phyloP scores from a whole-genome alignment of 805 yeast species.

The Ogataea haglerorum region DNA sequence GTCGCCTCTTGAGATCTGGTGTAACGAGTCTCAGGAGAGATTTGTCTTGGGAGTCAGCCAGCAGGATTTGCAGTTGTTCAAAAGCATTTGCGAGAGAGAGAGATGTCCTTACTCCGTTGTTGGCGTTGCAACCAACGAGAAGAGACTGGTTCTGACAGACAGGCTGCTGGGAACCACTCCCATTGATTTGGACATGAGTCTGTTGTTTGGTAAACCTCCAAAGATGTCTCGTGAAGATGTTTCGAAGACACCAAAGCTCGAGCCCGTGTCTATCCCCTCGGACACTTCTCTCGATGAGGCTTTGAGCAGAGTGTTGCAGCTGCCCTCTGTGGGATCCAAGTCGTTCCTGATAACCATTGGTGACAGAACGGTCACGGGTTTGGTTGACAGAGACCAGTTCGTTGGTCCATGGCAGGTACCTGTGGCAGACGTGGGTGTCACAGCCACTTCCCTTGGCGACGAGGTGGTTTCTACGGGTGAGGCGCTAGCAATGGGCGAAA shows the following conservation, averaged over 20 bases:
- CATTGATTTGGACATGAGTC: slow-evolving; percentile 92
- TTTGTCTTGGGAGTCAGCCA: slow-evolving; percentile 91
- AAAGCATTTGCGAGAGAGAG: slow-evolving; percentile 85
- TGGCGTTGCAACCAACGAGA: slow-evolving; percentile 87
- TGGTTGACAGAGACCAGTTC: slow-evolving; percentile 95
- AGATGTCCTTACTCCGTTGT: slow-evolving; percentile 96
- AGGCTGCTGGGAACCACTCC: slow-evolving; percentile 75
- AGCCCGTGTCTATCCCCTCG: slow-evolving; percentile 31
- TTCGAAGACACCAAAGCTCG: slow-evolving; percentile 55
- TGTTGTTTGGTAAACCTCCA: slow-evolving; percentile 95
- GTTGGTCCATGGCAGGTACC: slow-evolving; percentile 99
- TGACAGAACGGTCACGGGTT: slow-evolving; percentile 95
- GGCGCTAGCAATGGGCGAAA: slow-evolving; percentile 96
- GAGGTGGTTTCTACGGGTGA: slow-evolving; percentile 79
- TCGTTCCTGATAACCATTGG: slow-evolving; percentile 95
- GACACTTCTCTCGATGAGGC: slow-evolving; percentile 56
- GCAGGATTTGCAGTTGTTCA: slow-evolving; percentile 66
- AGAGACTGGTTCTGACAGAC: slow-evolving; percentile 79
- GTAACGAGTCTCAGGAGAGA: slow-evolving; percentile 98
- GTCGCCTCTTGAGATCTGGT: slow-evolving; percentile 99
- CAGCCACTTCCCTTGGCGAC: slow-evolving; percentile 84
- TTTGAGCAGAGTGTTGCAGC: slow-evolving; percentile 72
- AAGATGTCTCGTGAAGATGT: slow-evolving; percentile 78
- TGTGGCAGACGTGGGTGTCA: slow-evolving; percentile 97
- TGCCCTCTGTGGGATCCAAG: slow-evolving; percentile 95